Evolutionary conservation across 768 basidiomycete genomes (phyloP).

Genomic region (Phanerodontia chrysosporium): DNA sequence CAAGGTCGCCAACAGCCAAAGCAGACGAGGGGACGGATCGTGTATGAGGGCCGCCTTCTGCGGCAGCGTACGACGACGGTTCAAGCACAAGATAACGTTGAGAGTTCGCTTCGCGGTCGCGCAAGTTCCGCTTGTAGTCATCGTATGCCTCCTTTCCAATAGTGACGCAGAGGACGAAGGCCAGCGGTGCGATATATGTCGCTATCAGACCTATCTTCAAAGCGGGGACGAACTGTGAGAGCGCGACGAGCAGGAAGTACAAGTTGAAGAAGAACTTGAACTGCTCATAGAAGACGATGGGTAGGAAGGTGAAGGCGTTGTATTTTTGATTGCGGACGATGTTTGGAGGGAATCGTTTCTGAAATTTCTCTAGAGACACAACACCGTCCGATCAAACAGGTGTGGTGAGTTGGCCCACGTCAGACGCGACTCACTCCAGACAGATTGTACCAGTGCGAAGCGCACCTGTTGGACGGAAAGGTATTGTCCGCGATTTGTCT

Average conservation of each 20-base stretch:
- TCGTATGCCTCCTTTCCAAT: slow-evolving; percentile 99
- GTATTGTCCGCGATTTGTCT: slow-evolving; percentile 74
- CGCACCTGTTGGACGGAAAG: slow-evolving; percentile 69
- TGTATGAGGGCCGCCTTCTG: slow-evolving; percentile 33
- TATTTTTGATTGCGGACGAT: slow-evolving; percentile 98
- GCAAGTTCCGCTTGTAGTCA: slow-evolving; percentile 90
- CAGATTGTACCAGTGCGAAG: background rate
- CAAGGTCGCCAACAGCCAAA: slow-evolving; percentile 86
- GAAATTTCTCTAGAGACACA: slow-evolving; percentile 55
- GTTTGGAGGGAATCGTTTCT: slow-evolving; percentile 76
- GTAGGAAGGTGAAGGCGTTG: slow-evolving; percentile 93
- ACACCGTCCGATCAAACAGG: slow-evolving; percentile 1
- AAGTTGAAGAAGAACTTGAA: slow-evolving; percentile 99
- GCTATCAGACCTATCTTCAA: slow-evolving; percentile 95
- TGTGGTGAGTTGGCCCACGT: slow-evolving; percentile 2
- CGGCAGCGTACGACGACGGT: slow-evolving; percentile 34
- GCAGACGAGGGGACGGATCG: slow-evolving; percentile 85
- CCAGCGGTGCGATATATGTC: slow-evolving; percentile 94
- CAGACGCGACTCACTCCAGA: background rate
- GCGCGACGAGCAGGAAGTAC: slow-evolving; percentile 94
- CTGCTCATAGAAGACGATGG: slow-evolving; percentile 96
- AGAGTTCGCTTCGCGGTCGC: slow-evolving; percentile 94
- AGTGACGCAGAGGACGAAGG: slow-evolving; percentile 90
- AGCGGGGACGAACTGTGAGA: slow-evolving; percentile 93
- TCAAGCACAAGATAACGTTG: slow-evolving; percentile 85